These are phyloP conservation scores for Earliella scabrosa DNA, from an alignment of 1,284 basidiomycete species.

Conservation along the genomic window DNA sequence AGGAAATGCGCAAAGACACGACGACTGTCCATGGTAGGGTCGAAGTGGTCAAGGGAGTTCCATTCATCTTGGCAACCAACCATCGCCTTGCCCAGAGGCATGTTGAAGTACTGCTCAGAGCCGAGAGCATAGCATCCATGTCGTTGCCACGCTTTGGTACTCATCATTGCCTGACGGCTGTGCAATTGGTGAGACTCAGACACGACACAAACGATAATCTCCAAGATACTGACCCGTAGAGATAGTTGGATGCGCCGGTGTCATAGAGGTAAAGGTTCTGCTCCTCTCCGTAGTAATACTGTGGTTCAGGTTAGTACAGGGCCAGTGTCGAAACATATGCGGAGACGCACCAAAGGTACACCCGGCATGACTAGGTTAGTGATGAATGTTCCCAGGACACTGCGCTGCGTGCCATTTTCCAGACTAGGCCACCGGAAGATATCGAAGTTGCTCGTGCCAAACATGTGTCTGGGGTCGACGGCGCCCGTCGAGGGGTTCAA, in stretches of 20 bases:
- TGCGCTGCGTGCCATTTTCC: conserved; percentile 79
- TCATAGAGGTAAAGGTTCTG: conserved; percentile 87
- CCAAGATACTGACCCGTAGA: conserved; percentile 66
- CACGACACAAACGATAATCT: not conserved
- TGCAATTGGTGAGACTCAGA: conserved; percentile 9
- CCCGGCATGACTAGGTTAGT: conserved; percentile 85
- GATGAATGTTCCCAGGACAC: conserved; percentile 78
- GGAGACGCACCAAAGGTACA: conserved; percentile 66
- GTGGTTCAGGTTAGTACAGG: not conserved
- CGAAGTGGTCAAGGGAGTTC: conserved; percentile 92
- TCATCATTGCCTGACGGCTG: conserved; percentile 90
- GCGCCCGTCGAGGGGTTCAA: conserved; percentile 69
- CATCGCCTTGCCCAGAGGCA: conserved; percentile 78
- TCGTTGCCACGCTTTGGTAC: conserved; percentile 84
- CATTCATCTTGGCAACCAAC: conserved; percentile 86
- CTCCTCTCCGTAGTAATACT: conserved; percentile 89
- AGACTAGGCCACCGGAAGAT: conserved; percentile 91
- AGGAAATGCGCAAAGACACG: conserved; percentile 78
- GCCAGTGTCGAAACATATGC: not conserved
- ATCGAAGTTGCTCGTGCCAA: conserved; percentile 90
- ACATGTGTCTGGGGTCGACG: conserved; percentile 88
- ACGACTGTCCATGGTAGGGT: conserved; percentile 80
- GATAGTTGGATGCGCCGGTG: conserved; percentile 84
- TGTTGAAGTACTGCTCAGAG: conserved; percentile 89
- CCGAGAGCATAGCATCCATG: conserved; percentile 91